Percentiles rank a stretch among this genome's conserved stretches.
These are phyloP conservation scores for Ustilago loliicola DNA, from an alignment of 1,284 basidiomycete species.

Conservation along the genomic window DNA sequence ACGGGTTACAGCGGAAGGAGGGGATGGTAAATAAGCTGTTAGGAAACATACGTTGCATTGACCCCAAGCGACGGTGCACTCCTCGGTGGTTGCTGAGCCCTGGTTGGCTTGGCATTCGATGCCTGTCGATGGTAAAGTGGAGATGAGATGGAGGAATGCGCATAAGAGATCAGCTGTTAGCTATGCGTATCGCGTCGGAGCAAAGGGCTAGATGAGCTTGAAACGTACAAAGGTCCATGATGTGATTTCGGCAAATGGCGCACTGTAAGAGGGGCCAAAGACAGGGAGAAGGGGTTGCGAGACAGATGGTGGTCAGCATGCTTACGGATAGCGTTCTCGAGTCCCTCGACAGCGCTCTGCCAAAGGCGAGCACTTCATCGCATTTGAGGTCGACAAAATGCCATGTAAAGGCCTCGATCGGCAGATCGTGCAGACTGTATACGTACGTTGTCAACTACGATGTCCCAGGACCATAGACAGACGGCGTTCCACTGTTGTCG, in stretches of 20 bases:
- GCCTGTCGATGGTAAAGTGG: slow-evolving; percentile 74
- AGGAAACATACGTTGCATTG: slow-evolving; percentile 87
- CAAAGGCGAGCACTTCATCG: neutral
- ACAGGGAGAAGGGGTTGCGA: neutral
- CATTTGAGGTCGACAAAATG: neutral
- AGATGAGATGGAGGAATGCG: neutral
- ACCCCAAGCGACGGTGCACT: slow-evolving; percentile 99
- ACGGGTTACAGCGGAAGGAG: neutral
- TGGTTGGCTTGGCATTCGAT: slow-evolving; percentile 99
- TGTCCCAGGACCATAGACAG: slow-evolving; percentile 70
- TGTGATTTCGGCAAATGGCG: slow-evolving; percentile 70
- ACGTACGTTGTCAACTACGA: slow-evolving; percentile 69
- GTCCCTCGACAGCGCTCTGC: neutral
- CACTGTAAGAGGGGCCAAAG: slow-evolving; percentile 47
- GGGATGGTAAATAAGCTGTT: neutral
- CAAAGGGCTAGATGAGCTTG: neutral
- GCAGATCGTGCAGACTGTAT: neutral
- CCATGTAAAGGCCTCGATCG: too few relatives aligned
- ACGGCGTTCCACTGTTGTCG: slow-evolving; percentile 67
- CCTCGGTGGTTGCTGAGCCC: slow-evolving; percentile 93
- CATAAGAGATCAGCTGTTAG: slow-evolving; percentile 5
- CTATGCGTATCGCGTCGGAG: neutral
- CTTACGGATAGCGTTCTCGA: neutral
- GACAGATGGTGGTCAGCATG: neutral
- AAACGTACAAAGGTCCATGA: slow-evolving; percentile 69